Conservation (phyloP, 78 protist species). For the Mantamonas sphyraenae region DNA sequence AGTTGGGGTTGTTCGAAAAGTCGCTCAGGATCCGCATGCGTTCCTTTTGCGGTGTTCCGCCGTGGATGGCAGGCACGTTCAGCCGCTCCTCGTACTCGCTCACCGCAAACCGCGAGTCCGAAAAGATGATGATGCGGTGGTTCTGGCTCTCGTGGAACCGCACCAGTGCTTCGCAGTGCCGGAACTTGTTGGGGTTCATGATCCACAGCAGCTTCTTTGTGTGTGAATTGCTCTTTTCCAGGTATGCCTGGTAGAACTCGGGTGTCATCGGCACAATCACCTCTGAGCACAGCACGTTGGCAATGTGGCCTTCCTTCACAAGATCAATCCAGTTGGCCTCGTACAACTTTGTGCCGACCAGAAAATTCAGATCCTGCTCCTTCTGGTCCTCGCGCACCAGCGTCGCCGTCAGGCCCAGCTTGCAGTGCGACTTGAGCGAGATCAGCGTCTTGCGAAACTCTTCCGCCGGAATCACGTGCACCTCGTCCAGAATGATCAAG, state of each 20-base stretch:
- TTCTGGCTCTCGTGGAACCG: conserved; percentile 75
- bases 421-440: conserved; percentile 77
- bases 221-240: conserved; percentile 8
- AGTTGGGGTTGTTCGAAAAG: conserved; percentile 37
- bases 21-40: conserved; percentile 35
- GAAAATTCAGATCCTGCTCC: conserved; percentile 81
- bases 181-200: conserved; percentile 92
- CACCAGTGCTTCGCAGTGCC: conserved; percentile 74
- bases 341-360: conserved; percentile 99
- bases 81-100: conserved; percentile 62
- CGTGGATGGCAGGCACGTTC: conserved; percentile 58
- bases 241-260: conserved; percentile 69
- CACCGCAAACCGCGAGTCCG: conserved; percentile 79
- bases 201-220: conserved; percentile 50
- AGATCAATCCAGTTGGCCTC: conserved; percentile 99
- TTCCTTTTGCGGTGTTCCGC: conserved; percentile 58
- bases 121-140: conserved; percentile 90
- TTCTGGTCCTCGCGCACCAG: conserved; percentile 95
- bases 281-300: conserved; percentile 60
- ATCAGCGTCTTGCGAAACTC: conserved; percentile 51
- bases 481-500: conserved; percentile 88
- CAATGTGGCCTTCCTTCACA: conserved; percentile 61
- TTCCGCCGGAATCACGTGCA: conserved; percentile 87
- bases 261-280: conserved; percentile 92
- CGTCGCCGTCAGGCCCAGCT: conserved; percentile 96